These are phyloP conservation scores for Thalassiosira mediterranea DNA, from an alignment of 352 stramenopile species.

Conservation along the genomic window DNA sequence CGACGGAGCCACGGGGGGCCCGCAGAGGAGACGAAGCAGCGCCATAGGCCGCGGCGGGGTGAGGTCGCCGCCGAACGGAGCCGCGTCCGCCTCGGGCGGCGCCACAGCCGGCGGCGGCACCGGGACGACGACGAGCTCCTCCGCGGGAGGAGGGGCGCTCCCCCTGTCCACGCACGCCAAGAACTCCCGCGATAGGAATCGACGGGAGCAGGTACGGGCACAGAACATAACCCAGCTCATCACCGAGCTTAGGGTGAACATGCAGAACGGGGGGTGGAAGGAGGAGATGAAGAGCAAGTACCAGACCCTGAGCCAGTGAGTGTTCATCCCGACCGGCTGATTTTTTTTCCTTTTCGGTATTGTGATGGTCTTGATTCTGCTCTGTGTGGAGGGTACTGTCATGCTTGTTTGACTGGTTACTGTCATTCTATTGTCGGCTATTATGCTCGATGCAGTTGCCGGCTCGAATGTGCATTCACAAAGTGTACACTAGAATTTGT, in stretches of 20 bases:
- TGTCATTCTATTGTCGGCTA: constrained; percentile 16
- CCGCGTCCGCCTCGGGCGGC: background rate
- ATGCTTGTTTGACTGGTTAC: constrained; percentile 6
- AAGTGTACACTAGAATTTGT: too few relatives aligned
- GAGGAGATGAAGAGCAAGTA: constrained; percentile 80
- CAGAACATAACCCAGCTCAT: constrained; percentile 81
- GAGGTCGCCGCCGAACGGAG: too few relatives aligned
- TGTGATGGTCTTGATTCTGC: too few relatives aligned
- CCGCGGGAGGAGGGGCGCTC: background rate
- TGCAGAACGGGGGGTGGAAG: constrained; percentile 74
- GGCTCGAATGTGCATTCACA: too few relatives aligned
- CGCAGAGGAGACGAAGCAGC: too few relatives aligned
- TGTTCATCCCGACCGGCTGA: constrained; percentile 13
- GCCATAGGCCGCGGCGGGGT: too few relatives aligned
- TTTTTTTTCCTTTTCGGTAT: constrained; percentile 3
- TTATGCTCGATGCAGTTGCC: too few relatives aligned
- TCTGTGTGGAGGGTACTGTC: too few relatives aligned
- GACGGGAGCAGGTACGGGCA: constrained; percentile 70
- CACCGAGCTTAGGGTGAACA: constrained; percentile 67
- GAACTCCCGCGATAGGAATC: constrained; percentile 58
- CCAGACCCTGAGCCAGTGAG: constrained; percentile 78
- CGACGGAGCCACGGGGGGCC: too few relatives aligned
- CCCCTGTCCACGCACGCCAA: constrained; percentile 2
- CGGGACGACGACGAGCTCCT: constrained; percentile 3
- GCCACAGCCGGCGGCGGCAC: background rate